Evolutionary conservation across 164 flowering plant species (phyloP).

Genomic region (Vitis riparia): DNA sequence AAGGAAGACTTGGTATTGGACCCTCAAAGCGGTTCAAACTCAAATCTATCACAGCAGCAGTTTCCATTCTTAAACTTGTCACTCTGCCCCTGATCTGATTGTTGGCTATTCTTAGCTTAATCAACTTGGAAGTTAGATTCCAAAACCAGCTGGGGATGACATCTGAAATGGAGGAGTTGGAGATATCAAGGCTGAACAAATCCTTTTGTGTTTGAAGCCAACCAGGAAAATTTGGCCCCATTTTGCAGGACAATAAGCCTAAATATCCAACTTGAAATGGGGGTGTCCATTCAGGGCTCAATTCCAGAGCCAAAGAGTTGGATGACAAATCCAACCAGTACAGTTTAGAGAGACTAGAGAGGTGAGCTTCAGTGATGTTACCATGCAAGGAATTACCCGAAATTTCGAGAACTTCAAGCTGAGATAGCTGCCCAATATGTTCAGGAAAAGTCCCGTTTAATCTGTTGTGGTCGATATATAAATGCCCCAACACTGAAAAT

Average conservation of each 20-base stretch:
- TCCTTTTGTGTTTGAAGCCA: too few relatives aligned
- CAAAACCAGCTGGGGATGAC: too few relatives aligned
- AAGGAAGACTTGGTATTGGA: not conserved
- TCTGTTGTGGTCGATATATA: constrained; percentile 3
- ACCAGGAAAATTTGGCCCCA: too few relatives aligned
- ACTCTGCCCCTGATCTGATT: not conserved
- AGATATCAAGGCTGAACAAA: too few relatives aligned
- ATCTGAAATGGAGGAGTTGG: too few relatives aligned
- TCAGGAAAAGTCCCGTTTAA: constrained; percentile 6
- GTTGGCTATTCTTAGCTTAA: not conserved
- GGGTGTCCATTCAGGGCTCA: too few relatives aligned
- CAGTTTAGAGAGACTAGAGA: not conserved
- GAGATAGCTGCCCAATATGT: not conserved
- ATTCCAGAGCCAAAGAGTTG: too few relatives aligned
- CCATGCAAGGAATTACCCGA: not conserved
- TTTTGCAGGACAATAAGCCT: too few relatives aligned
- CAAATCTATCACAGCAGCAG: too few relatives aligned
- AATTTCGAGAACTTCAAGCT: not conserved
- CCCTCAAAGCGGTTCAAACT: not conserved
- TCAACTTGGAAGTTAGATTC: too few relatives aligned
- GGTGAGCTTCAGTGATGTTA: not conserved
- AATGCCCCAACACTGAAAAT: constrained; percentile 14
- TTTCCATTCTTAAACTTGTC: too few relatives aligned
- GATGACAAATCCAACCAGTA: not conserved
- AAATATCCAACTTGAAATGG: too few relatives aligned